Base-by-base conservation (phyloP, 768 basidiomycete species). In the Calocera viscosa region DNA sequence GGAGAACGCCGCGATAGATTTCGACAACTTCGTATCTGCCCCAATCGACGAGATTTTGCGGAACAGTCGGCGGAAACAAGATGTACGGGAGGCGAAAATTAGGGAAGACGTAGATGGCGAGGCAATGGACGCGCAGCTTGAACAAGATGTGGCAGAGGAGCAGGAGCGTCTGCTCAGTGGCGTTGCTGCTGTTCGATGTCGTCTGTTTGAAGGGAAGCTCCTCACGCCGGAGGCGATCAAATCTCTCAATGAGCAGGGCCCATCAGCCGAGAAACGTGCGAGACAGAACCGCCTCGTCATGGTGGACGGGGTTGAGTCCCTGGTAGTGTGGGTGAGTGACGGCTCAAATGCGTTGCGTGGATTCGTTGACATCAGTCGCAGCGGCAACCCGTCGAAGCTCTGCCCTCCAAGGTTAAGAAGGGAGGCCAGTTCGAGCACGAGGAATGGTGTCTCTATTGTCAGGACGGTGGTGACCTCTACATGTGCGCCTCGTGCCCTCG, bases 371-470 rank as follows among this genome's bases (percentile, higher is more conserved):
- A 7, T 28, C 19, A n/a, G 14, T 60, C 26, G 14, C 53, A 60
- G 53, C 14, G 10, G 14, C 5, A 26, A 26, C 26, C 30, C 11
- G 22, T 60, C 53, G 7, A 12, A 12, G 7, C 2, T 7, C 2
- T 32, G 11, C 53, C 11, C 2, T 26, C 53, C 5, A 74, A 75
- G 69, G 80, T 80, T 69, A 72, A 72, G 70, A 72, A 40, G 75
- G 67, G 72, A 68, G 65, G 26, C 76, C 77, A 72, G 64, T 81
- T 78, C 65, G 84, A 82, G 1, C 80, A 76, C 32, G 83, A 86
- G 71, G 84, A 86, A 68, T 84, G 78, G 75, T 86, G 85, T 72
- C 79, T 82, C 38, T 75, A 79, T 67, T 86, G 85, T 72, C 77
- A 82, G 34, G 85, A 86, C 64, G 85, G 85, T 1, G 84, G 85